A percentile compares a stretch with the other conserved stretches of the same genome.
phyloP scores from a whole-genome alignment of 345 rosid genomes.

The Bretschneidera sinensis region DNA sequence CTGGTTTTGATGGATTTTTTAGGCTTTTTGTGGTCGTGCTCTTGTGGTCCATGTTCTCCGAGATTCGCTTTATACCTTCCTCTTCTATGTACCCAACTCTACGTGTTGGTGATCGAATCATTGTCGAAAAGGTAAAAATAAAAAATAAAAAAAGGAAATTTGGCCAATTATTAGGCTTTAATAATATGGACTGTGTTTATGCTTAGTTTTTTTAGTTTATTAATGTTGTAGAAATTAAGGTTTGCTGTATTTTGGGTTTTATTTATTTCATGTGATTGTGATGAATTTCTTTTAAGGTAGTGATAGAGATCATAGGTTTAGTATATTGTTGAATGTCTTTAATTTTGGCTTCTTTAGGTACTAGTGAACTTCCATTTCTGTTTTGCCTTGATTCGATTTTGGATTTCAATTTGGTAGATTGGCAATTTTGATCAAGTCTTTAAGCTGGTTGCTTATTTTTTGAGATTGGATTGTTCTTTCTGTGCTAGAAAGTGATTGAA shows the following conservation, averaged over 20 bases:
- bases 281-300: not conserved
- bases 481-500: not conserved
- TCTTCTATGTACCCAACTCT: conserved; percentile 47
- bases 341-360: too few relatives aligned
- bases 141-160: too few relatives aligned
- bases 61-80: conserved; percentile 7
- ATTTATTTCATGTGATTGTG: not conserved
- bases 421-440: too few relatives aligned
- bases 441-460: too few relatives aligned
- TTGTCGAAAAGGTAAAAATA: conserved; percentile 39
- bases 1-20: conserved; percentile 33
- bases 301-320: not conserved
- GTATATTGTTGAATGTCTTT: not conserved
- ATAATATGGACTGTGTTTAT: too few relatives aligned
- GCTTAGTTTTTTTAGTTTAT: too few relatives aligned
- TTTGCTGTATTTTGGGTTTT: too few relatives aligned
- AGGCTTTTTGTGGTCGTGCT: conserved; percentile 23
- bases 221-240: too few relatives aligned
- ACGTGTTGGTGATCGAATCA: conserved; percentile 39
- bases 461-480: not conserved
- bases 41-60: conserved; percentile 27
- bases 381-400: too few relatives aligned
- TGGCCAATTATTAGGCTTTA: too few relatives aligned
- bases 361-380: too few relatives aligned
- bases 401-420: too few relatives aligned